phyloP scores from a whole-genome alignment of 768 basidiomycete species.

The Leccinellum luteum region DNA sequence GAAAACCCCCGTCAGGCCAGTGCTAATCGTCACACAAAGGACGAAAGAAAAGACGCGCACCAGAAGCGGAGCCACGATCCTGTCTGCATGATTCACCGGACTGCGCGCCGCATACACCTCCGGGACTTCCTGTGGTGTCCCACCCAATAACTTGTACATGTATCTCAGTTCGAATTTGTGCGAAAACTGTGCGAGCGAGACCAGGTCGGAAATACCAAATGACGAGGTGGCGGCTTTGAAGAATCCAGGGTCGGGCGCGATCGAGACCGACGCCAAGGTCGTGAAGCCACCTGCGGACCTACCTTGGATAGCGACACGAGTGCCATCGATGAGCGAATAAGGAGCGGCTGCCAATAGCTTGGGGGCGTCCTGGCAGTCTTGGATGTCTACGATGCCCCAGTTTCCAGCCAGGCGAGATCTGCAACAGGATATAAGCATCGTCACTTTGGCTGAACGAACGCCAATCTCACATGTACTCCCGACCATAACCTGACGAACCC shows the following conservation, averaged over 20 bases:
- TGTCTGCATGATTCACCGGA: slow-evolving; percentile 59
- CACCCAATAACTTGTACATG: slow-evolving; percentile 62
- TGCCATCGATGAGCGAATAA: slow-evolving; percentile 56
- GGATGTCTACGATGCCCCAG: slow-evolving; percentile 75
- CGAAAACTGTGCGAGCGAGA: slow-evolving; percentile 53
- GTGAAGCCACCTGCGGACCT: slow-evolving; percentile 76
- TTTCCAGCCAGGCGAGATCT: slow-evolving; percentile 50
- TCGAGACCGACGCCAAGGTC: slow-evolving; percentile 47
- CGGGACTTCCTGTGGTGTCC: slow-evolving; percentile 48
- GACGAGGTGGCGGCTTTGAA: slow-evolving; percentile 61
- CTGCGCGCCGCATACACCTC: slow-evolving; percentile 59
- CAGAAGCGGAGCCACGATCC: slow-evolving; percentile 61
- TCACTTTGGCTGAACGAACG: background rate
- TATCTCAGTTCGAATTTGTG: slow-evolving; percentile 73
- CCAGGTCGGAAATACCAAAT: slow-evolving; percentile 71
- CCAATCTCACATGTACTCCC: slow-evolving; percentile 50
- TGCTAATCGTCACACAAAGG: background rate
- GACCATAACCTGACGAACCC: slow-evolving; percentile 73
- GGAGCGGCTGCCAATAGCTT: slow-evolving; percentile 44
- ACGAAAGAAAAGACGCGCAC: slow-evolving; percentile 35
- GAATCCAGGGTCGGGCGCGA: slow-evolving; percentile 38
- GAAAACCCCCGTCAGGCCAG: background rate
- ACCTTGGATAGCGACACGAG: slow-evolving; percentile 68
- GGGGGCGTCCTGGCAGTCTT: slow-evolving; percentile 60
- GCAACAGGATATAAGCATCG: slow-evolving; percentile 14